Evolutionary conservation across 2,329 filamentous ascomycete species (phyloP).

Genomic region (Penicillium sp.): DNA sequence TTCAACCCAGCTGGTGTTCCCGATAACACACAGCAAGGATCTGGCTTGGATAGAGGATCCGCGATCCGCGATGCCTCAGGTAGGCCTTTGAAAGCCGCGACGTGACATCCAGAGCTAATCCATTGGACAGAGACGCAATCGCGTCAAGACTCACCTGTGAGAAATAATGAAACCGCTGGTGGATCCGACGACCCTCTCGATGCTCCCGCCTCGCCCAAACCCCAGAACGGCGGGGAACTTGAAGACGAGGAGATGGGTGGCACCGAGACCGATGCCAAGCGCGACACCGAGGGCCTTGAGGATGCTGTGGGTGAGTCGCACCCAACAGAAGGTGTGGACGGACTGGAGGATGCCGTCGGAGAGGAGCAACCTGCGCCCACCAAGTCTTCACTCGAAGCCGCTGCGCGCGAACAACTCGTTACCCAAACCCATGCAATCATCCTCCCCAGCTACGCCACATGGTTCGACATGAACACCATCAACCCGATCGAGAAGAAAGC

Average conservation of each 20-base stretch:
- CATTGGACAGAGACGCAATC: slow-evolving; percentile 34
- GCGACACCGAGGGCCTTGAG: slow-evolving; percentile 49
- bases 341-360: slow-evolving; percentile 38
- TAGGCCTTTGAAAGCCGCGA: slow-evolving; percentile 24
- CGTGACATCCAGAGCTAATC: slow-evolving; percentile 22
- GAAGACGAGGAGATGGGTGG: slow-evolving; percentile 84
- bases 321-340: slow-evolving; percentile 45
- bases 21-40: slow-evolving; percentile 32
- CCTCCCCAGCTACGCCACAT: slow-evolving; percentile 94
- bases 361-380: slow-evolving; percentile 65
- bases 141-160: slow-evolving; percentile 33
- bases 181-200: slow-evolving; percentile 68
- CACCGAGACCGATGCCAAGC: slow-evolving; percentile 49
- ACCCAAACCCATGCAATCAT: slow-evolving; percentile 95
- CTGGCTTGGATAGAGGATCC: slow-evolving; percentile 29
- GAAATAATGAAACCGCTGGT: slow-evolving; percentile 28
- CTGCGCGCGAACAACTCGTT: slow-evolving; percentile 87
- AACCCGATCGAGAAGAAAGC: slow-evolving; percentile 92
- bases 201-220: slow-evolving; percentile 65
- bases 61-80: slow-evolving; percentile 34
- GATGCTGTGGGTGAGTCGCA: slow-evolving; percentile 48
- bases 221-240: slow-evolving; percentile 58
- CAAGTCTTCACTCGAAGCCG: slow-evolving; percentile 79
- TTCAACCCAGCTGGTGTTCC: slow-evolving; percentile 27
- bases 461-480: slow-evolving; percentile 97